phyloP scores from a whole-genome alignment of 768 basidiomycete genomes.

The Amyloporia xantha region DNA sequence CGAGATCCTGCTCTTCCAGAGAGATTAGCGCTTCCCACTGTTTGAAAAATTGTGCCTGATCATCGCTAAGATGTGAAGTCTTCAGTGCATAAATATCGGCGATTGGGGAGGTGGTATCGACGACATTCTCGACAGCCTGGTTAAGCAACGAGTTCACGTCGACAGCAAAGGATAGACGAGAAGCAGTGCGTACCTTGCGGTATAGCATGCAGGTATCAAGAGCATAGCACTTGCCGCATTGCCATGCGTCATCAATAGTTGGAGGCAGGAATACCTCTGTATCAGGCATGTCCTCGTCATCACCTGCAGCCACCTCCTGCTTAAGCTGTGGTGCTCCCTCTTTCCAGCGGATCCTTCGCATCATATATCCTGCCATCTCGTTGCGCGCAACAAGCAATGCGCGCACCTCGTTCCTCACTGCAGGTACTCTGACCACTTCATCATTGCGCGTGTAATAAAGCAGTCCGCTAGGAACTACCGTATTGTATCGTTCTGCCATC shows the following conservation, averaged over 20 bases:
- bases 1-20: constrained; percentile 80
- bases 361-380: constrained; percentile 75
- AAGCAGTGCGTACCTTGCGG: constrained; percentile 69
- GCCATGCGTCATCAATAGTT: constrained; percentile 74
- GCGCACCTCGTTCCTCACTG: constrained; percentile 74
- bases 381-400: constrained; percentile 80
- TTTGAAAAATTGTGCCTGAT: constrained; percentile 75
- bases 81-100: constrained; percentile 67
- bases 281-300: constrained; percentile 24
- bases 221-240: constrained; percentile 77
- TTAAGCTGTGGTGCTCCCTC: constrained; percentile 1
- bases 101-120: constrained; percentile 46
- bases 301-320: background rate
- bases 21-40: constrained; percentile 86
- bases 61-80: constrained; percentile 68
- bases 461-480: constrained; percentile 73
- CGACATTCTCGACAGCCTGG: constrained; percentile 65
- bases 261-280: constrained; percentile 69
- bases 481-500: constrained; percentile 85
- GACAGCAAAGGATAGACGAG: no score
- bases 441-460: constrained; percentile 93
- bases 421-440: constrained; percentile 77
- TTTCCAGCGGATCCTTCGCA: constrained; percentile 33
- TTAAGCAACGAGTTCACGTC: no score
- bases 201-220: constrained; percentile 92